phyloP scores from a whole-genome alignment of 192 early-diverging fungal genomes.

The Spizellomyces sp. region DNA sequence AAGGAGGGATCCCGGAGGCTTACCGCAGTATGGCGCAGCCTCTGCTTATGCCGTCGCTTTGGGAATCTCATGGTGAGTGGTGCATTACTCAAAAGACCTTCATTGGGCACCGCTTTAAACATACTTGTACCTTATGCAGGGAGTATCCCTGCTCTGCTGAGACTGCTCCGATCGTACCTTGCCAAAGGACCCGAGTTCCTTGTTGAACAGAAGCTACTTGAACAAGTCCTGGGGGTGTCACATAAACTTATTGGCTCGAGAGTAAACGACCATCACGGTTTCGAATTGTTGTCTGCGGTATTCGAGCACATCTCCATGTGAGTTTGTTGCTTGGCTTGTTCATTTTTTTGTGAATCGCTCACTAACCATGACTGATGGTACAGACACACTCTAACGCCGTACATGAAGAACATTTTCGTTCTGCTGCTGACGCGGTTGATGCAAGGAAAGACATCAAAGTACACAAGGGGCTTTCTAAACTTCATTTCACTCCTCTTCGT shows the following conservation, averaged over 20 bases:
- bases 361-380: neutral
- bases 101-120: neutral
- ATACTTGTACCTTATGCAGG: conserved; percentile 38
- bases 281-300: conserved; percentile 78
- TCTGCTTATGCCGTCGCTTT: conserved; percentile 82
- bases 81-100: neutral
- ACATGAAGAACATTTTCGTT: conserved; percentile 63
- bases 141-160: conserved; percentile 94
- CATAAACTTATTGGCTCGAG: conserved; percentile 87
- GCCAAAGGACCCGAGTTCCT: conserved; percentile 71
- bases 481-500: conserved; percentile 69
- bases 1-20: conserved; percentile 59
- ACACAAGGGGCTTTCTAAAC: conserved; percentile 66
- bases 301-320: conserved; percentile 76
- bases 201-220: conserved; percentile 69
- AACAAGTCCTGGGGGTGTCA: conserved; percentile 88
- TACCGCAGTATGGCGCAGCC: conserved; percentile 78
- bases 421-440: conserved; percentile 60
- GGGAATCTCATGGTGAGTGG: conserved; percentile 76
- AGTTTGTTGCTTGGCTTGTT: neutral
- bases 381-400: conserved; percentile 43
- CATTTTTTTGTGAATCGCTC: too few species aligned
- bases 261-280: conserved; percentile 82
- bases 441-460: conserved; percentile 60
- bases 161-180: conserved; percentile 85